These are phyloP conservation scores for Sisymbrium altissimum DNA, from an alignment of 345 rosid species.

Conservation along the genomic window DNA sequence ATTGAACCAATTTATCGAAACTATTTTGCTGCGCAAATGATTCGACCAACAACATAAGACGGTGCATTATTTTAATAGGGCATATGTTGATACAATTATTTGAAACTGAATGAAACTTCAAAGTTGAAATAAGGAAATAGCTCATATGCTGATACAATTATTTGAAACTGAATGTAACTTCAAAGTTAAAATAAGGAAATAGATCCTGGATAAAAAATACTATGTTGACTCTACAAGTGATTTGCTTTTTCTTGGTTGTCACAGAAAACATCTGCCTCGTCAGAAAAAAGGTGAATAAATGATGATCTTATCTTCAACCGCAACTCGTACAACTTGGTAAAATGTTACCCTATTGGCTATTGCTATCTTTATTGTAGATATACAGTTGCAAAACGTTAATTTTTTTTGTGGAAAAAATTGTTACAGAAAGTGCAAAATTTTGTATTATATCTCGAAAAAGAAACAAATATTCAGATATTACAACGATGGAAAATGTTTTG, in stretches of 20 bases:
- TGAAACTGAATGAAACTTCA: not conserved
- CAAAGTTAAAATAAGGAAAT: not conserved
- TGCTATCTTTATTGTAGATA: not conserved
- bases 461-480: too few relatives aligned
- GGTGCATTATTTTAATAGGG: not conserved
- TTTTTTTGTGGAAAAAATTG: too few relatives aligned
- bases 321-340: constrained; percentile 17
- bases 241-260: constrained; percentile 7
- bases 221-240: not conserved
- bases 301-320: constrained; percentile 25
- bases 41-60: not conserved
- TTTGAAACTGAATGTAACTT: not conserved
- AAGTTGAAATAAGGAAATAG: not conserved
- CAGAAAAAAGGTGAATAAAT: constrained; percentile 1
- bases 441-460: too few relatives aligned
- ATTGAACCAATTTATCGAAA: not conserved
- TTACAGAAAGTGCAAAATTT: too few relatives aligned
- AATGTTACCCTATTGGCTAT: not conserved
- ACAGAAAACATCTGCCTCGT: constrained; percentile 22
- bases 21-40: not conserved
- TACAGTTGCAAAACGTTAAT: not conserved
- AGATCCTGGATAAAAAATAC: not conserved
- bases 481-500: too few relatives aligned
- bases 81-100: not conserved
- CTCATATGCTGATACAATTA: not conserved